These are phyloP conservation scores for Fusarium tuaranense DNA, from an alignment of 2,329 filamentous ascomycete species.

Conservation along the genomic window DNA sequence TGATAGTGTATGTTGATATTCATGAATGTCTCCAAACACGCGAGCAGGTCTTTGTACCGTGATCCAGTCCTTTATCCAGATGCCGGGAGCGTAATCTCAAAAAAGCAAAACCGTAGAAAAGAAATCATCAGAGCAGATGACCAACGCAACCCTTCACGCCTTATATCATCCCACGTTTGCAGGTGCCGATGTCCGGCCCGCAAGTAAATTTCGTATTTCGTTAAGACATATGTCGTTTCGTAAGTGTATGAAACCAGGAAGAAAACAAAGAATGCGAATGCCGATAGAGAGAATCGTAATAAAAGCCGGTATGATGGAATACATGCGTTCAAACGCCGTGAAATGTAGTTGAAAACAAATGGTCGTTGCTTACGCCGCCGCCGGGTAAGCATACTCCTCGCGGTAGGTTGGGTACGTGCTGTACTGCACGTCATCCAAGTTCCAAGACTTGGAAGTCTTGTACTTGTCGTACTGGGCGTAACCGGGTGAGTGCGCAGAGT, in stretches of 20 bases:
- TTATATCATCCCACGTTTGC: conserved; percentile 44
- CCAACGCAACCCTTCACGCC: conserved; percentile 36
- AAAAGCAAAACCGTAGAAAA: conserved; percentile 19
- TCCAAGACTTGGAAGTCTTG: conserved; percentile 50
- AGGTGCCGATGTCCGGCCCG: conserved; percentile 38
- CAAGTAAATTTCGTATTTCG: conserved; percentile 46
- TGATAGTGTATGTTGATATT: conserved; percentile 6
- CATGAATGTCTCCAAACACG: conserved; percentile 19
- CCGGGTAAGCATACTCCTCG: conserved; percentile 35
- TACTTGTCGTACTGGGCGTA: conserved; percentile 47
- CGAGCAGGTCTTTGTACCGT: conserved; percentile 38
- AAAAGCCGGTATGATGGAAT: conserved; percentile 39
- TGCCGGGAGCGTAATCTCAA: conserved; percentile 33
- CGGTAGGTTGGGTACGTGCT: conserved; percentile 44
- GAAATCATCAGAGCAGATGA: conserved; percentile 25
- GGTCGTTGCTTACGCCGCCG: conserved; percentile 21
- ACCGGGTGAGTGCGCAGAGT: conserved; percentile 40
- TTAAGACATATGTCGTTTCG: conserved; percentile 51
- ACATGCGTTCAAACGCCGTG: conserved; percentile 44
- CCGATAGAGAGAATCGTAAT: conserved; percentile 25
- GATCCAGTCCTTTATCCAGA: conserved; percentile 29
- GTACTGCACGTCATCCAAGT: conserved; percentile 48
- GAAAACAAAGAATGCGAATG: conserved; percentile 36
- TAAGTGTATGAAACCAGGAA: conserved; percentile 44
- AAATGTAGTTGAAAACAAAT: conserved; percentile 37